These are phyloP conservation scores for Capsicum pubescens DNA, from an alignment of 257 asterid species.

Conservation along the genomic window DNA sequence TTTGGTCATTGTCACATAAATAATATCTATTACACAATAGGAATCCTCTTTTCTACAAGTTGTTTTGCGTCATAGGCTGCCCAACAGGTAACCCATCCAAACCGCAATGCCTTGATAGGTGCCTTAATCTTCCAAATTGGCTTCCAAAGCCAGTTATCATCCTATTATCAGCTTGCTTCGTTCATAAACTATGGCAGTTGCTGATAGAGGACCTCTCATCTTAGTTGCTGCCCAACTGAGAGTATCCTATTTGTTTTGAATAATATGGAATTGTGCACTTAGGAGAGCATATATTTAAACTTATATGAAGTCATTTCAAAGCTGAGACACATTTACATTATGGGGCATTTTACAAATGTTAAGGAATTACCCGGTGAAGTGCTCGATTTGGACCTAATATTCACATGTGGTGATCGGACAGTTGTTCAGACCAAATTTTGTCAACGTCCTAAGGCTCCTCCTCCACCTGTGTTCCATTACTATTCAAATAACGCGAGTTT, in stretches of 20 bases:
- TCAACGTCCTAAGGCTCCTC: constrained; percentile 28
- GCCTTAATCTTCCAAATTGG: not conserved
- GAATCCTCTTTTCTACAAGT: not conserved
- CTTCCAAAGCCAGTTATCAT: not conserved
- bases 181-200: not conserved
- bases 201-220: not conserved
- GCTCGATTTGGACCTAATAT: constrained; percentile 54
- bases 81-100: not conserved
- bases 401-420: constrained; percentile 46
- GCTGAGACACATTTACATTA: constrained; percentile 45
- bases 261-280: constrained; percentile 13
- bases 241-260: constrained; percentile 6
- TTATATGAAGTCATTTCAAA: constrained; percentile 40
- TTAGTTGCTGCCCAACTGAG: not conserved
- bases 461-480: constrained; percentile 49
- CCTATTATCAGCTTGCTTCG: constrained; percentile 19
- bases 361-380: constrained; percentile 45
- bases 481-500: constrained; percentile 44
- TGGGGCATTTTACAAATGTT: constrained; percentile 54
- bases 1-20: not conserved
- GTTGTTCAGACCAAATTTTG: constrained; percentile 29
- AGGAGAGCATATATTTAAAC: constrained; percentile 46
- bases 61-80: not conserved
- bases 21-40: not conserved
- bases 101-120: not conserved